Evolutionary conservation across 371 early-diverging fungal genomes (phyloP), one percentile per base, ranked within the genome.

Genomic region (Mucor ambiguus): DNA sequence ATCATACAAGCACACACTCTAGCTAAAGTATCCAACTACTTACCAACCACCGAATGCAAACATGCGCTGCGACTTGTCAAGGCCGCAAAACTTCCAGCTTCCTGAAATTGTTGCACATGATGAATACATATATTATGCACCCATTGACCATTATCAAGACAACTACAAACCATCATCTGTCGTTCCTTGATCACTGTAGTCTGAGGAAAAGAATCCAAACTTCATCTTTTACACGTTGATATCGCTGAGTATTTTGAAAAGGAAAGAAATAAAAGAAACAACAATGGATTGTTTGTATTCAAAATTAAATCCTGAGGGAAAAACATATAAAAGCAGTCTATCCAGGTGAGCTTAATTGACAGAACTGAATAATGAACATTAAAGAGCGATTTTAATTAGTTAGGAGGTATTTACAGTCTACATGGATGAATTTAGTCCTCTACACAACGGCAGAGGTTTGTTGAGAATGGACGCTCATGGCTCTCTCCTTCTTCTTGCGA

Each of bases 11-110:
- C 22, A 26, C 11, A 12, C 49, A 24, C 11, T 49, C 26, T 26
- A 26, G 37, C 4, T 37, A 14, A 1, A 0, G 4, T 10, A 4
- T 24, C 11, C 26, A 26, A 18, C 14, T 30, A 37, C 56, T 73
- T 65, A 87, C 89, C 91, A 92, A 29, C 73, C 80, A 71, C 93
- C 96, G 79, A 95, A 97, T 7, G 93, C 97, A 79, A 92, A 94
- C 55, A 95, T 84, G 37, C 97, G 88, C 67, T 96, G 92, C 26
- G 89, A 93, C 38, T 91, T 80, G 55, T 87, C 85, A 52, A 97
- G 83, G 48, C 83, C 83, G 70, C 76, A 81, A 66, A 81, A 83
- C 49, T 74, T 64, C 83, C 83, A 82, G 55, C 67, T 69, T 18
- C 83, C 83, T 82, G 43, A 33, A 30, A 28, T 29, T 52, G 37